Conservation (phyloP, 1,284 basidiomycete genomes). For the Fomes fomentarius region DNA sequence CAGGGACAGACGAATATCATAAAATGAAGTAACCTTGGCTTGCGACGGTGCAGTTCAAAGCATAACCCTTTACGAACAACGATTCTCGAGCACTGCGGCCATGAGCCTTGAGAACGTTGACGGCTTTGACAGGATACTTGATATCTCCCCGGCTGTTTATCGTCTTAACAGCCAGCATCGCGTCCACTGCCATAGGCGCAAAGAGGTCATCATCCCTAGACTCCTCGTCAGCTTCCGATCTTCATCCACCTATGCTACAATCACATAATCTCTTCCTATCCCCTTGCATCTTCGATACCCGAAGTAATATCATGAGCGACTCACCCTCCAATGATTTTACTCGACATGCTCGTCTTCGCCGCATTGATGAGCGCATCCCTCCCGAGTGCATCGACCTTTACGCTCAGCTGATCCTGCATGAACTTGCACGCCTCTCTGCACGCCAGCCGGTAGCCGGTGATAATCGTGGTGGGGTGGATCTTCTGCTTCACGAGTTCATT, state of each 20-base stretch:
- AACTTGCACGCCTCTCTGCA: slow-evolving; percentile 98
- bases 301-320: too few species aligned
- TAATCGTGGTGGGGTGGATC: slow-evolving; percentile 99
- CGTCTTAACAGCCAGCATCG: slow-evolving; percentile 97
- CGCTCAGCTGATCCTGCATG: slow-evolving; percentile 96
- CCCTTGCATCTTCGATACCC: not conserved
- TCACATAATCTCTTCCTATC: not conserved
- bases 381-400: slow-evolving; percentile 93
- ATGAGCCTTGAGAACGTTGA: slow-evolving; percentile 99
- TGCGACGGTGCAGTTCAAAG: slow-evolving; percentile 98
- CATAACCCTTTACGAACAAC: slow-evolving; percentile 95
- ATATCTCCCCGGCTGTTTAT: slow-evolving; percentile 94
- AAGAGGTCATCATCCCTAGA: slow-evolving; percentile 93
- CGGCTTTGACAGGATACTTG: slow-evolving; percentile 99
- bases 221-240: slow-evolving; percentile 6
- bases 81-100: slow-evolving; percentile 96
- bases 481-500: slow-evolving; percentile 99
- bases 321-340: slow-evolving; percentile 97
- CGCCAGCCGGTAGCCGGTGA: slow-evolving; percentile 96
- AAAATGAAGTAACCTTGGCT: slow-evolving; percentile 79
- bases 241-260: not conserved
- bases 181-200: slow-evolving; percentile 98
- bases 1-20: not conserved
- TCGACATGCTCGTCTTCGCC: slow-evolving; percentile 99
- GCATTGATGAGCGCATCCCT: slow-evolving; percentile 94